phyloP scores from a whole-genome alignment of 331 rosid genomes.

The Malus hybrid region DNA sequence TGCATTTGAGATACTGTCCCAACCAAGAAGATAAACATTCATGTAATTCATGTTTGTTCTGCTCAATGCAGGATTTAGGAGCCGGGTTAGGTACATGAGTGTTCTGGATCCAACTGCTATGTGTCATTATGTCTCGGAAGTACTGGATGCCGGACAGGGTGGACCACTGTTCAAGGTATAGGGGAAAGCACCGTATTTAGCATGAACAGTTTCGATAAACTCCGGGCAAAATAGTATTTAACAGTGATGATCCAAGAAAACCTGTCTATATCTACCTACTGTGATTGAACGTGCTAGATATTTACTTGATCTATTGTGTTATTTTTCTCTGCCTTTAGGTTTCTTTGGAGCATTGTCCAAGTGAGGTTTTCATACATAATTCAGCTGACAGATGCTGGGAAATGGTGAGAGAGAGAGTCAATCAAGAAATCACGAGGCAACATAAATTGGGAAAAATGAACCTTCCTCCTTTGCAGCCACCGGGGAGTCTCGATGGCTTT shows the following conservation, averaged over 20 bases:
- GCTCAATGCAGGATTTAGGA: conserved; percentile 79
- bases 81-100: conserved; percentile 77
- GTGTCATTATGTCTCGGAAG: conserved; percentile 80
- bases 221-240: background rate
- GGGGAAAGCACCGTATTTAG: background rate
- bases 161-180: conserved; percentile 92
- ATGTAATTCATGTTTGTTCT: conserved; percentile 18
- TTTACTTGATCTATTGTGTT: background rate
- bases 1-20: background rate
- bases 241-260: background rate
- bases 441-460: conserved; percentile 65
- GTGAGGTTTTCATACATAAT: conserved; percentile 74
- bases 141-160: conserved; percentile 75
- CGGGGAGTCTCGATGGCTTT: conserved; percentile 94
- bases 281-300: background rate
- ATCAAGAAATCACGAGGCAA: conserved; percentile 83
- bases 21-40: background rate
- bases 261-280: background rate
- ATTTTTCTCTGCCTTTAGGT: conserved; percentile 32
- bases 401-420: conserved; percentile 86
- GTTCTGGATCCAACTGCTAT: conserved; percentile 65
- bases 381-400: conserved; percentile 88
- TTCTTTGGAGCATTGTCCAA: conserved; percentile 65
- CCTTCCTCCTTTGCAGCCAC: conserved; percentile 98
- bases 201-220: background rate